Evolutionary conservation across 176 grass and related monocot genomes (phyloP).

Genomic region (Avena sativa): DNA sequence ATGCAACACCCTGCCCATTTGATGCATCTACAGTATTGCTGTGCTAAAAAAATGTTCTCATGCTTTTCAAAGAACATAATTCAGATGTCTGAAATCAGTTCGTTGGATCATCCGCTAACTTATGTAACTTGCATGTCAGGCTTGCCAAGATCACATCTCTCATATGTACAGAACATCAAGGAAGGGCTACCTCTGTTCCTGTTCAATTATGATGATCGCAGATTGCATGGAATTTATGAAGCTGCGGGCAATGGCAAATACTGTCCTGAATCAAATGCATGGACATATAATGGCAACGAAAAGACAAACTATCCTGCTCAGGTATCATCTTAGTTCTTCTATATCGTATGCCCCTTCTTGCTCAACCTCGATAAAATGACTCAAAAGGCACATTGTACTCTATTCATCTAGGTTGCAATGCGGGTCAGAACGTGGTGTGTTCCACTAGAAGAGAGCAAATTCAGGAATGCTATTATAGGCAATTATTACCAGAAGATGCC

Average conservation of each 20-base stretch:
- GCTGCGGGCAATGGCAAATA: conserved; percentile 69
- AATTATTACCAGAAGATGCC: conserved; percentile 71
- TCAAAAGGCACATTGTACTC: background rate
- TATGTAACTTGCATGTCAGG: conserved; percentile 48
- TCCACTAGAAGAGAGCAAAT: conserved; percentile 66
- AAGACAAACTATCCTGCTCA: conserved; percentile 87
- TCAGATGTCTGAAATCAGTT: conserved; percentile 14
- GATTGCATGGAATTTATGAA: conserved; percentile 83
- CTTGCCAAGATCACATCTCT: conserved; percentile 64
- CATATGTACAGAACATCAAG: conserved; percentile 77
- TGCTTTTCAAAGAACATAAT: background rate
- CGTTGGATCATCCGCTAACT: background rate
- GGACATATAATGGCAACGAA: conserved; percentile 62
- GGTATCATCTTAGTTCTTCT: conserved; percentile 40
- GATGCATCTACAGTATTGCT: background rate
- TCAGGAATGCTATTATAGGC: conserved; percentile 67
- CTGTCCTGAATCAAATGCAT: conserved; percentile 79
- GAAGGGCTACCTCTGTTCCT: conserved; percentile 86
- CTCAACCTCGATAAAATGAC: conserved; percentile 35
- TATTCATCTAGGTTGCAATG: conserved; percentile 69
- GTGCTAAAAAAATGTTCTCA: background rate
- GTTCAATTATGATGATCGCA: conserved; percentile 76
- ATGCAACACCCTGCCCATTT: background rate
- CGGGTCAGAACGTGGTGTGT: conserved; percentile 54
- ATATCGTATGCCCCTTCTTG: conserved; percentile 33